A percentile compares a stretch with the other conserved stretches of the same genome.
These are phyloP conservation scores for Sugiyamaella mastotermitis DNA, from an alignment of 805 yeast species.

Conservation along the genomic window DNA sequence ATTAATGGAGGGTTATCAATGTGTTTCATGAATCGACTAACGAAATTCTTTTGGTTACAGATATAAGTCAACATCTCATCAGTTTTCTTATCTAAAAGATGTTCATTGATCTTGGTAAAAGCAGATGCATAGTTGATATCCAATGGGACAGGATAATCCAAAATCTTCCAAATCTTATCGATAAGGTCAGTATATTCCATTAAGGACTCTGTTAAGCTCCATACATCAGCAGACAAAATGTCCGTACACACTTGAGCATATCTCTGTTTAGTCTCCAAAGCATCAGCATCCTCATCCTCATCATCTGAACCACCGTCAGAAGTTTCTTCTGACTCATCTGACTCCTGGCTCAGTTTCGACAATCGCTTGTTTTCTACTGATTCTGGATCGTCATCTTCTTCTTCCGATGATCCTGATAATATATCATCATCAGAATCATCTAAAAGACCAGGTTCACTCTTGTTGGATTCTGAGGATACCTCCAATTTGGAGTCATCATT, in stretches of 20 bases:
- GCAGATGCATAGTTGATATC: constrained; percentile 76
- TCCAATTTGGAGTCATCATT: no score
- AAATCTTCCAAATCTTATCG: constrained; percentile 69
- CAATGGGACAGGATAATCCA: constrained; percentile 61
- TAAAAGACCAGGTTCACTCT: no score
- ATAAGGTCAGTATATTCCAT: constrained; percentile 66
- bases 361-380: no score
- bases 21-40: constrained; percentile 74
- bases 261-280: constrained; percentile 25
- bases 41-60: constrained; percentile 60
- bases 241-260: constrained; percentile 75
- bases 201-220: constrained; percentile 88
- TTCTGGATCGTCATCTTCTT: no score
- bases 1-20: constrained; percentile 90
- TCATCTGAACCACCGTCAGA: constrained; percentile 3
- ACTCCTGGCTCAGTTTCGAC: no score
- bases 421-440: no score
- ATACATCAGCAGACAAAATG: constrained; percentile 82
- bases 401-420: no score
- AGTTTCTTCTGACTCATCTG: no score
- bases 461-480: no score
- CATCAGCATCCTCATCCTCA: constrained; percentile 3
- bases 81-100: constrained; percentile 80
- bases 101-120: constrained; percentile 88
- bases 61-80: constrained; percentile 71